Percentiles rank a stretch among this genome's conserved stretches.
phyloP scores from a whole-genome alignment of 2,329 filamentous ascomycete species.

The Verticillium nonalfalfae region DNA sequence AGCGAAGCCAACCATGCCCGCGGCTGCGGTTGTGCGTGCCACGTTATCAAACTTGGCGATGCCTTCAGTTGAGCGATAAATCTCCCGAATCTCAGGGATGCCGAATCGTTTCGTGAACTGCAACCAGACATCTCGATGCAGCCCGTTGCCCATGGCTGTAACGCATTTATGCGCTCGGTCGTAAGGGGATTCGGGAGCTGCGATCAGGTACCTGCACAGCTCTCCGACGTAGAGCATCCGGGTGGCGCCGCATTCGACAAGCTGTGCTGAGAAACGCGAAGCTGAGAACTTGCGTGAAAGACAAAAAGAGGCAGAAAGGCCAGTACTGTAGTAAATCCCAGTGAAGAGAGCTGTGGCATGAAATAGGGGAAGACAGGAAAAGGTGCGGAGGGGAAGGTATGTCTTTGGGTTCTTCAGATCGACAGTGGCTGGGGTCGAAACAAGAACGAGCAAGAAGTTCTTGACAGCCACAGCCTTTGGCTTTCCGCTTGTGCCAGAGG shows the following conservation, averaged over 20 bases:
- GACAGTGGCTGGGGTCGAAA: constrained; percentile 3
- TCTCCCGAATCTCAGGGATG: constrained; percentile 59
- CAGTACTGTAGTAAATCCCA: constrained; percentile 42
- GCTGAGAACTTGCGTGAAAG: constrained; percentile 63
- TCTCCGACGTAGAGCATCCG: constrained; percentile 74
- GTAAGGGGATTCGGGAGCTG: constrained; percentile 53
- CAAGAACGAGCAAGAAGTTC: constrained; percentile 23
- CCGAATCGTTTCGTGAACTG: constrained; percentile 41
- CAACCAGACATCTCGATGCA: constrained; percentile 63
- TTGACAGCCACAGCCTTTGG: constrained; percentile 62
- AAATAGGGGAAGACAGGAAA: constrained; percentile 39
- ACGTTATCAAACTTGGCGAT: constrained; percentile 57
- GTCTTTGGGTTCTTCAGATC: not conserved
- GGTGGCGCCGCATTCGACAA: constrained; percentile 60
- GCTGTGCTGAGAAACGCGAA: constrained; percentile 64
- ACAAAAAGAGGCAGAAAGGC: constrained; percentile 42
- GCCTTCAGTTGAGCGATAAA: constrained; percentile 74
- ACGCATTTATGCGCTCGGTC: constrained; percentile 53
- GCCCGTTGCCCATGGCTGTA: constrained; percentile 59
- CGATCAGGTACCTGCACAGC: constrained; percentile 66
- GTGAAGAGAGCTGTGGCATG: constrained; percentile 65
- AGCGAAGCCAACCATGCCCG: constrained; percentile 39
- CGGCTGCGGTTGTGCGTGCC: constrained; percentile 54
- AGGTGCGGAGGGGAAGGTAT: not conserved
- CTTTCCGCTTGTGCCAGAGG: constrained; percentile 67